phyloP scores from a whole-genome alignment of 257 asterid species.

The Solanum medicagineum region DNA sequence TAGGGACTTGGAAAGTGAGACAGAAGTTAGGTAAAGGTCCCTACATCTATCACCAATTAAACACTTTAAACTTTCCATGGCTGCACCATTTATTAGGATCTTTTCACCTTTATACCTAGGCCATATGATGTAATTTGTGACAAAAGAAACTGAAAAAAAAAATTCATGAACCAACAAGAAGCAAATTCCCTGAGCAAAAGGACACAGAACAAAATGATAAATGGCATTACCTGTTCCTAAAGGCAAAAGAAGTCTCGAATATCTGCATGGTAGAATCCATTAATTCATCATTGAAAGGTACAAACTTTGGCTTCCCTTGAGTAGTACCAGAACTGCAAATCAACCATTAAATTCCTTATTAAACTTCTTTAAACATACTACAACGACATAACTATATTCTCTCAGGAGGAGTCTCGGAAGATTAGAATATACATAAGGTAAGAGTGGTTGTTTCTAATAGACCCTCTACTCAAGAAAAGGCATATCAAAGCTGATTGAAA shows the following conservation, averaged over 20 bases:
- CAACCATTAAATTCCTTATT: neutral
- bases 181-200: neutral
- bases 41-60: neutral
- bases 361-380: neutral
- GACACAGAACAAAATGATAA: neutral
- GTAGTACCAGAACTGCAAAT: slow-evolving; percentile 87
- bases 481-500: neutral
- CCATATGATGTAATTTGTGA: neutral
- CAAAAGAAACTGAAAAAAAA: neutral
- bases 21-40: neutral
- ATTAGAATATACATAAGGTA: neutral
- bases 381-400: neutral
- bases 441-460: too few relatives aligned
- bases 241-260: slow-evolving; percentile 75
- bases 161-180: neutral
- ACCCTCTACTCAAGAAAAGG: neutral
- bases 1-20: neutral
- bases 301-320: slow-evolving; percentile 96
- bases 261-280: slow-evolving; percentile 81
- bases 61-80: neutral
- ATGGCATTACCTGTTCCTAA: slow-evolving; percentile 57
- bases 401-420: neutral
- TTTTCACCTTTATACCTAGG: neutral
- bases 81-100: neutral
- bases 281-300: slow-evolving; percentile 89